Percentiles rank a stretch among this genome's conserved stretches.
Evolutionary conservation across 2,329 filamentous ascomycete genomes (phyloP).

Genomic region (Fusarium sambucinum): DNA sequence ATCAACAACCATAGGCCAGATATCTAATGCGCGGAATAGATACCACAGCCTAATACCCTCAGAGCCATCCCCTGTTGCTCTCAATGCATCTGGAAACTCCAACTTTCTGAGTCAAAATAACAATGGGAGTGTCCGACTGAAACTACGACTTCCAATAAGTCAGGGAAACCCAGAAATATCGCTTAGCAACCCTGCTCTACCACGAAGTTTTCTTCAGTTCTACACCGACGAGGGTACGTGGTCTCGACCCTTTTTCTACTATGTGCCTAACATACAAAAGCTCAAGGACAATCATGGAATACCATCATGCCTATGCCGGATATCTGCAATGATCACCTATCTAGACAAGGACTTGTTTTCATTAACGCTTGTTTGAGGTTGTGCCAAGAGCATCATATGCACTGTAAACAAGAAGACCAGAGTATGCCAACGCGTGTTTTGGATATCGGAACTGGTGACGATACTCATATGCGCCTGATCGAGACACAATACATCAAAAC

Average conservation of each 20-base stretch:
- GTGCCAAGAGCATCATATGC: constrained; percentile 9
- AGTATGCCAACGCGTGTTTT: constrained; percentile 29
- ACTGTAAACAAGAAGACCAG: constrained; percentile 5
- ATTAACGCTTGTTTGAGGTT: constrained; percentile 23
- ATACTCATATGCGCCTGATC: constrained; percentile 4
- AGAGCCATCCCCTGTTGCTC: too few relatives aligned
- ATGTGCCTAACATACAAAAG: constrained; percentile 1
- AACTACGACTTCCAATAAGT: constrained; percentile 22
- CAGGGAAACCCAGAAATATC: constrained; percentile 34
- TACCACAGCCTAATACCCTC: neutral
- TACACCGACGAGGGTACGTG: constrained; percentile 24
- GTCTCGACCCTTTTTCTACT: rapidly evolving
- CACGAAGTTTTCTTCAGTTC: constrained; percentile 19
- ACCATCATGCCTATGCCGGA: constrained; percentile 27
- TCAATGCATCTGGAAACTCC: rapidly evolving
- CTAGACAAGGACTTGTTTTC: constrained; percentile 15
- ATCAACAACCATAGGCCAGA: too few relatives aligned
- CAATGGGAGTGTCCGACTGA: neutral
- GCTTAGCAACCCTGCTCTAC: neutral
- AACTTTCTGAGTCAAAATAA: too few relatives aligned
- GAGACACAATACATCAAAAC: neutral
- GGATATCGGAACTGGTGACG: constrained; percentile 11
- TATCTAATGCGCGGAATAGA: neutral
- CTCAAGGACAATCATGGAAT: constrained; percentile 11
- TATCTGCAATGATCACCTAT: constrained; percentile 30